A percentile compares a stretch with the other conserved stretches of the same genome.
Conservation (phyloP, 2,329 filamentous ascomycete species). For the Hypoxylon sp. region DNA sequence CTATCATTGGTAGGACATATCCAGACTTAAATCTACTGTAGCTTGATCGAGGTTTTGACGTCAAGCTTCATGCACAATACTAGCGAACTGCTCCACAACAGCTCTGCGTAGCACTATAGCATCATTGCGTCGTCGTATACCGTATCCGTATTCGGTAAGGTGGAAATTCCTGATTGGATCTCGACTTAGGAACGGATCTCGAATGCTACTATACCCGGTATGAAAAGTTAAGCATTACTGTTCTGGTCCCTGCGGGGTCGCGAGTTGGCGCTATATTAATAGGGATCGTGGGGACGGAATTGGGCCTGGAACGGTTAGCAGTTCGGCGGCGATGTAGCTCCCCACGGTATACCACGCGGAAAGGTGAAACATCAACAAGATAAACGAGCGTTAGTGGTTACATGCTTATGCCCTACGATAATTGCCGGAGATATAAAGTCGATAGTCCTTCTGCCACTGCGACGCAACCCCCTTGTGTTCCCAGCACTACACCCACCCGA, state of each 20-base stretch:
- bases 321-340: conserved; percentile 9
- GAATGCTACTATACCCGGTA: conserved; percentile 18
- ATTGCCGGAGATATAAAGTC: conserved; percentile 16
- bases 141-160: conserved; percentile 42
- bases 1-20: conserved; percentile 22
- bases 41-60: not conserved
- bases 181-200: conserved; percentile 1
- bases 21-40: conserved; percentile 12
- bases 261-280: not conserved
- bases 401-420: not conserved
- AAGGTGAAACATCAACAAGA: conserved; percentile 29
- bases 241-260: conserved; percentile 17
- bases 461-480: conserved; percentile 5
- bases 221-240: not conserved
- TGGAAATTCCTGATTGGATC: conserved; percentile 15
- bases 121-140: conserved; percentile 18
- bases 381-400: conserved; percentile 4
- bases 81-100: conserved; percentile 11
- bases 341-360: conserved; percentile 10
- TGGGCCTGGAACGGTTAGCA: conserved; percentile 13
- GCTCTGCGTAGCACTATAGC: too few species aligned
- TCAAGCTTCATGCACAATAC: conserved; percentile 4
- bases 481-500: conserved; percentile 2
- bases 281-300: conserved; percentile 8
- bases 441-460: conserved; percentile 8